A percentile compares a stretch with the other conserved stretches of the same genome.
Conservation (phyloP, 164 flowering plant genomes). For the Chimonanthus salicifolius region DNA sequence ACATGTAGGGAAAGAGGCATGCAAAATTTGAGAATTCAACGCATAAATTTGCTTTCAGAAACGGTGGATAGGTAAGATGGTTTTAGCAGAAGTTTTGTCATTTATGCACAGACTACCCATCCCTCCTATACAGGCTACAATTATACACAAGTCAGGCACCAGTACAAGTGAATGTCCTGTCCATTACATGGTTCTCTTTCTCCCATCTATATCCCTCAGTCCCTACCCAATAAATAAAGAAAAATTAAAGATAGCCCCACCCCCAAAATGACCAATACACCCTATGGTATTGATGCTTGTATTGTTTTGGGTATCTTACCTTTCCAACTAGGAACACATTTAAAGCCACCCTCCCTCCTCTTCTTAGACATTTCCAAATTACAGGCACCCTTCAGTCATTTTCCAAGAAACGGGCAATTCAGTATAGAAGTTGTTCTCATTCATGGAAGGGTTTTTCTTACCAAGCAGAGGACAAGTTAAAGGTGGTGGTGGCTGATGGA, state of each 20-base stretch:
- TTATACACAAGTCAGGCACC: no score
- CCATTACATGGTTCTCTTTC: background rate
- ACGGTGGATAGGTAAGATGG: no score
- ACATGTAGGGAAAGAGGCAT: no score
- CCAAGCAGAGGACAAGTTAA: background rate
- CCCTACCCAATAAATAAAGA: background rate
- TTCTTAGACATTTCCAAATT: background rate
- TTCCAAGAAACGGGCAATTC: background rate
- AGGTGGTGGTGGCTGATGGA: background rate
- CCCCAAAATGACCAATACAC: background rate
- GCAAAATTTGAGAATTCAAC: no score
- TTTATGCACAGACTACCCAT: no score
- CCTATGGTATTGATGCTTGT: background rate
- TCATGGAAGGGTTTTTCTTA: background rate
- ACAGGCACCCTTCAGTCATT: background rate
- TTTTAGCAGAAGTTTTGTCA: no score
- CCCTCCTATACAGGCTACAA: no score
- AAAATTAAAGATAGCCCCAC: background rate
- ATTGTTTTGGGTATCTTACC: background rate
- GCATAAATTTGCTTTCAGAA: no score
- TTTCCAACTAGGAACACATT: background rate
- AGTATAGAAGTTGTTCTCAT: background rate
- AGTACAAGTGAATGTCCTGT: background rate
- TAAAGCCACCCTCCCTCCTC: background rate
- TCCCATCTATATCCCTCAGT: background rate